phyloP scores from a whole-genome alignment of 352 stramenopile species.

The Phytophthora ramorum region DNA sequence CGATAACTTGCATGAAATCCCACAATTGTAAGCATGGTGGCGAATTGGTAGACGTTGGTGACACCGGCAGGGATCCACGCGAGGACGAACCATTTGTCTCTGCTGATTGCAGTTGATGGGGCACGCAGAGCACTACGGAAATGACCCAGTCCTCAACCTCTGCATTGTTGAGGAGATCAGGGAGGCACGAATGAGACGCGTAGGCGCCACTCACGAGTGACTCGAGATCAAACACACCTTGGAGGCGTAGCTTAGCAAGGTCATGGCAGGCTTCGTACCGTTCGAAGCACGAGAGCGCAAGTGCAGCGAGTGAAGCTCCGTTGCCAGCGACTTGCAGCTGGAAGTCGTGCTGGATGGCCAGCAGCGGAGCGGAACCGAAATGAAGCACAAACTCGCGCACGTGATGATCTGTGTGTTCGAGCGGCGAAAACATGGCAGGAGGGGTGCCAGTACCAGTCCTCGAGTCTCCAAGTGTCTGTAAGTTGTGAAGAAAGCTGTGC shows the following conservation, averaged over 20 bases:
- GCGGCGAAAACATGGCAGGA: constrained; percentile 29
- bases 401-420: constrained; percentile 47
- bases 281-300: constrained; percentile 67
- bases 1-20: constrained; percentile 66
- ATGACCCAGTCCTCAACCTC: constrained; percentile 61
- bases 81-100: constrained; percentile 10
- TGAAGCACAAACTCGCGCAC: constrained; percentile 66
- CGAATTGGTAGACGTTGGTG: constrained; percentile 4
- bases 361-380: constrained; percentile 60
- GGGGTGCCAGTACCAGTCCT: constrained; percentile 1
- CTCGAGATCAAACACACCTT: constrained; percentile 60
- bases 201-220: constrained; percentile 36
- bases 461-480: constrained; percentile 5
- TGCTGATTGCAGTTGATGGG: constrained; percentile 37
- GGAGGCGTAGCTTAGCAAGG: constrained; percentile 56
- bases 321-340: constrained; percentile 42
- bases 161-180: constrained; percentile 25
- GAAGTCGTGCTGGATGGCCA: constrained; percentile 68
- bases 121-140: constrained; percentile 60
- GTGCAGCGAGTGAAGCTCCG: constrained; percentile 35
- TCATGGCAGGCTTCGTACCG: constrained; percentile 55
- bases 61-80: constrained; percentile 1
- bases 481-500: constrained; percentile 47
- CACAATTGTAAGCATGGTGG: constrained; percentile 44
- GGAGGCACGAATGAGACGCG: constrained; percentile 32